These are phyloP conservation scores for Ceratobasidium papillatum DNA, from an alignment of 1,284 basidiomycete species.

Conservation along the genomic window DNA sequence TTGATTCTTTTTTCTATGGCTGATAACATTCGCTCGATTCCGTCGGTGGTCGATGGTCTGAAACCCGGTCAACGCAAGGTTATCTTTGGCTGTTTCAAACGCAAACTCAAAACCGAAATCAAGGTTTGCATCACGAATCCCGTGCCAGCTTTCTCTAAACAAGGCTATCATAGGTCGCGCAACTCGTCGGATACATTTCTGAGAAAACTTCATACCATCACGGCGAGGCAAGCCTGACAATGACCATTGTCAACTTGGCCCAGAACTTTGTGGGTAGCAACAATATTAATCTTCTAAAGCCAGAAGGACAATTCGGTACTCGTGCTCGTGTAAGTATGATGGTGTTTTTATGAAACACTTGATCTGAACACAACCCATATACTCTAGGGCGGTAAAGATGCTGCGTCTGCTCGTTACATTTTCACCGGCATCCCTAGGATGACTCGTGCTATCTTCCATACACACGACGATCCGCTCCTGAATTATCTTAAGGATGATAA, in stretches of 20 bases:
- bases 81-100: slow-evolving; percentile 94
- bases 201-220: slow-evolving; percentile 98
- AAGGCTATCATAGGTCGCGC: slow-evolving; percentile 72
- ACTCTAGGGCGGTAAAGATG: slow-evolving; percentile 88
- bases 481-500: slow-evolving; percentile 91
- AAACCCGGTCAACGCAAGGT: slow-evolving; percentile 99
- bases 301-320: slow-evolving; percentile 97
- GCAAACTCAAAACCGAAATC: slow-evolving; percentile 91
- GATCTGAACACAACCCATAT: neutral
- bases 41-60: slow-evolving; percentile 91
- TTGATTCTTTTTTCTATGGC: slow-evolving; percentile 99
- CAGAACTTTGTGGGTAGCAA: slow-evolving; percentile 97
- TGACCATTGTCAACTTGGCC: slow-evolving; percentile 93
- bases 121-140: slow-evolving; percentile 63
- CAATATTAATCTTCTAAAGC: slow-evolving; percentile 90
- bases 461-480: slow-evolving; percentile 86
- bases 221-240: slow-evolving; percentile 86
- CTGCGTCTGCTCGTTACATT: slow-evolving; percentile 97
- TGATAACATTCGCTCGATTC: slow-evolving; percentile 96
- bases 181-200: slow-evolving; percentile 93
- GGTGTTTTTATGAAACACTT: neutral
- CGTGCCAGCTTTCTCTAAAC: neutral
- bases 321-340: slow-evolving; percentile 57
- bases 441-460: slow-evolving; percentile 83
- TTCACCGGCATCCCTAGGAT: slow-evolving; percentile 85